Evolutionary conservation across 2,329 filamentous ascomycete genomes (phyloP), one percentile per base, ranked within the genome.

Genomic region (Fusarium tanahbumbuense): DNA sequence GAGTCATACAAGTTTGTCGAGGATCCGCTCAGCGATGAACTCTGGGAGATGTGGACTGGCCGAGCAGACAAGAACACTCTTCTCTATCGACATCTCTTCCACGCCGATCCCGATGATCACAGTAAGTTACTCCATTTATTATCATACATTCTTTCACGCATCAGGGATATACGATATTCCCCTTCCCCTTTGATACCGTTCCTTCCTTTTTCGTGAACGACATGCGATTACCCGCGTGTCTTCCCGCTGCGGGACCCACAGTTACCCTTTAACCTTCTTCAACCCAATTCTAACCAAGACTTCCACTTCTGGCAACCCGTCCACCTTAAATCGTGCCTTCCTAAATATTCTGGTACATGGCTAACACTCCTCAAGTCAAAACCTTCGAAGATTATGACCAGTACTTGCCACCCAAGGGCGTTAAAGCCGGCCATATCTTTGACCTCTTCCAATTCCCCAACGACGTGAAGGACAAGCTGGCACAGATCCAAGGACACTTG

Each of bases 311-410:
- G 10, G 34, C 34, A 37, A 37, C 18, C 32, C 32, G 9, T 18
- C 16, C 32, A 18, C 15, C 5, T 16, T 10, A 37, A 37, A 18
- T 11, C 9, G 9, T 11, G 5, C 9, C 5, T 18, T 11, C 9
- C 10, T 5, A 23, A 22, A 16, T 16, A 5, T 7, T 44, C 6
- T 18, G 34, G 18, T 4, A 3, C 8, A 8, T n/a, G 20, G 47
- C 70, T 76, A 44, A 75, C 55, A 8, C 5, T 13, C 15, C 53
- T 7, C 13, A 54, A 90, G 90, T 98, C 78, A 93, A 91, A 85
- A 97, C 87, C 0, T 98, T 97, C 73, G 90, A 94, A 3, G 93
- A 98, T 68, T 98, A 98, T 77, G 91, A 97, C 74, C 84, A 85
- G 13, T 98, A 95, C 80, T 83, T 90, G 62, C 93, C 87, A 0